Conservation (phyloP, 345 rosid species). For the Mallotus nudiflorus region DNA sequence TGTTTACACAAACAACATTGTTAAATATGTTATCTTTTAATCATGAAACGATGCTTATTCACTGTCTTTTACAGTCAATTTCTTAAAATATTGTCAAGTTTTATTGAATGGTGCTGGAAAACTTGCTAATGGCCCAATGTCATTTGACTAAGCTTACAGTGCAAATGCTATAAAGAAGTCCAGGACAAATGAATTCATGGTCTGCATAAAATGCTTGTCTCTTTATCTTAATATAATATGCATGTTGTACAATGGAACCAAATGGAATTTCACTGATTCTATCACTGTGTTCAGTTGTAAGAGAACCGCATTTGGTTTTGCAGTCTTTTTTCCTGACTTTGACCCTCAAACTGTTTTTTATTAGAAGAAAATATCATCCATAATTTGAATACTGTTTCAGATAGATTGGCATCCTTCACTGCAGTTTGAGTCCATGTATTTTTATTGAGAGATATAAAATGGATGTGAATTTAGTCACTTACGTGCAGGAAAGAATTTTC, state of each 20-base stretch:
- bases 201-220: background rate
- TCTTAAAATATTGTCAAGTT: background rate
- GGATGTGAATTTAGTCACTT: background rate
- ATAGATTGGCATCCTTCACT: background rate
- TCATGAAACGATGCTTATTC: no score
- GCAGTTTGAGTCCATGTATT: background rate
- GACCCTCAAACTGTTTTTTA: background rate
- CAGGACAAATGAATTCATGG: background rate
- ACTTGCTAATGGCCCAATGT: background rate
- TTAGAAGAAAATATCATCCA: background rate
- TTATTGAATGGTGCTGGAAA: background rate
- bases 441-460: background rate
- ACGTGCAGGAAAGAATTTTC: no score
- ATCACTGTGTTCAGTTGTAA: background rate
- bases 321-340: no score
- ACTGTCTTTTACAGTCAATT: background rate
- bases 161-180: background rate
- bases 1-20: background rate
- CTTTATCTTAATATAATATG: background rate
- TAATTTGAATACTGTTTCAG: background rate
- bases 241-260: background rate
- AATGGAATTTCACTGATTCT: background rate
- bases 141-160: background rate
- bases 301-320: background rate
- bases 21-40: background rate